A percentile compares a stretch with the other conserved stretches of the same genome.
phyloP scores from a whole-genome alignment of 2,329 filamentous ascomycete species.

The Alternaria alternata region DNA sequence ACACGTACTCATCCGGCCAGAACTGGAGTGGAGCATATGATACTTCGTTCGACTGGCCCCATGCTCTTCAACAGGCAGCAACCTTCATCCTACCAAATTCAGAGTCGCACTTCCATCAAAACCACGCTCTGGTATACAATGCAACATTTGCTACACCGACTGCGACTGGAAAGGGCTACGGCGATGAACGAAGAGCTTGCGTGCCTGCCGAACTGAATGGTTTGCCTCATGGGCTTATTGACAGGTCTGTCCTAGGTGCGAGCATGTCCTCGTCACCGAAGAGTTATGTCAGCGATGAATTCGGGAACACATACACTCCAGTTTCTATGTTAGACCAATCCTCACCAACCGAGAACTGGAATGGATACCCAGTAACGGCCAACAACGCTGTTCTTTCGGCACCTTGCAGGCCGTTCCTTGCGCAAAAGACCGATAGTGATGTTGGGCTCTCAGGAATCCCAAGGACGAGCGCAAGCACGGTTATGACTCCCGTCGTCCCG shows the following conservation, averaged over 20 bases:
- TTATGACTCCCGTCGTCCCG: neutral
- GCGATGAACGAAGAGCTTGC: constrained; percentile 9
- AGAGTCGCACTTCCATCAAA: constrained; percentile 13
- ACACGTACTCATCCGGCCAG: neutral
- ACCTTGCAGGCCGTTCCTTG: neutral
- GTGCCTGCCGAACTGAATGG: neutral
- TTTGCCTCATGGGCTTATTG: constrained; percentile 2
- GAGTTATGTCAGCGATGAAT: constrained; percentile 29
- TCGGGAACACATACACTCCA: constrained; percentile 18
- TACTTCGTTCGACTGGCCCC: constrained; percentile 8
- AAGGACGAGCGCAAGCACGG: neutral
- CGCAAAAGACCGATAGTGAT: neutral
- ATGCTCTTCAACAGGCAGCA: constrained; percentile 5
- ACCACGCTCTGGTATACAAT: constrained; percentile 19
- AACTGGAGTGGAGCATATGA: constrained; percentile 8
- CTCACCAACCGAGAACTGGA: constrained; percentile 14
- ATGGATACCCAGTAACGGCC: neutral
- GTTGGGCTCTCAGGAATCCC: constrained; percentile 1
- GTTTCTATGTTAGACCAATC: constrained; percentile 8
- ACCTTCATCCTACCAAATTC: constrained; percentile 16
- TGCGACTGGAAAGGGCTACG: constrained; percentile 9
- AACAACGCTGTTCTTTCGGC: neutral
- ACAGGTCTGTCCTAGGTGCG: constrained; percentile 19
- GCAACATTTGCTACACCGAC: constrained; percentile 8
- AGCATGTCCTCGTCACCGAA: constrained; percentile 28